Percentiles rank a stretch among this genome's conserved stretches.
Evolutionary conservation across 1,284 basidiomycete genomes (phyloP).

Genomic region (Cryptococcus floricola): DNA sequence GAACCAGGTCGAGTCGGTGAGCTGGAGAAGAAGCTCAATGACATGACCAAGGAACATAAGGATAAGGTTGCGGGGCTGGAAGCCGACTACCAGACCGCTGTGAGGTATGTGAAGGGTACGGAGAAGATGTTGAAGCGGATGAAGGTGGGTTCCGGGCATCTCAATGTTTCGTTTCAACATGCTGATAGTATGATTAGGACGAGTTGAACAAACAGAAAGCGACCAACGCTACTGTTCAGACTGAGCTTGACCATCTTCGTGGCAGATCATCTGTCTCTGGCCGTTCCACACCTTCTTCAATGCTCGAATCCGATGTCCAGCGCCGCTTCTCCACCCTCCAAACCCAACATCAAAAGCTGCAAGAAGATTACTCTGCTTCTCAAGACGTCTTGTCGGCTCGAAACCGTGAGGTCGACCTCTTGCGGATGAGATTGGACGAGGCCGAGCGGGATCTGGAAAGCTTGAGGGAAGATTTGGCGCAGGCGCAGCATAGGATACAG

Average conservation of each 20-base stretch:
- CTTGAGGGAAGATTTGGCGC: constrained; percentile 66
- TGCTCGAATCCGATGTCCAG: constrained; percentile 54
- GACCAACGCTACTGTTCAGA: constrained; percentile 69
- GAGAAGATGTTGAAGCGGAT: constrained; percentile 98
- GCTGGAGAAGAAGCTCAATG: constrained; percentile 68
- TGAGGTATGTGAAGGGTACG: constrained; percentile 67
- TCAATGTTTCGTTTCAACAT: not conserved
- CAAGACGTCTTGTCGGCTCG: constrained; percentile 69
- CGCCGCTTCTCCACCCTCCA: constrained; percentile 71
- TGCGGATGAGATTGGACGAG: constrained; percentile 42
- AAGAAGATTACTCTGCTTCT: constrained; percentile 71
- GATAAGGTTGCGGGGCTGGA: constrained; percentile 67
- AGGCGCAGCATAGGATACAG: constrained; percentile 60
- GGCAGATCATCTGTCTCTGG: constrained; percentile 66
- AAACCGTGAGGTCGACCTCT: constrained; percentile 67
- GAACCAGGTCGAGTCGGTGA: constrained; percentile 52
- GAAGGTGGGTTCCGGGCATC: constrained; percentile 55
- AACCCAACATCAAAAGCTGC: constrained; percentile 66
- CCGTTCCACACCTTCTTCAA: constrained; percentile 61
- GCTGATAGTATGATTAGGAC: constrained; percentile 49
- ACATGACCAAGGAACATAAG: constrained; percentile 72
- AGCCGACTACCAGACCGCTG: constrained; percentile 75
- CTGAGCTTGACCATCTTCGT: constrained; percentile 68
- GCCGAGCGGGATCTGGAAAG: constrained; percentile 46
- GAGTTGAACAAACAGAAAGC: constrained; percentile 86